phyloP scores from a whole-genome alignment of 2,329 filamentous ascomycete genomes.

The Zymoseptoria pseudotritici region DNA sequence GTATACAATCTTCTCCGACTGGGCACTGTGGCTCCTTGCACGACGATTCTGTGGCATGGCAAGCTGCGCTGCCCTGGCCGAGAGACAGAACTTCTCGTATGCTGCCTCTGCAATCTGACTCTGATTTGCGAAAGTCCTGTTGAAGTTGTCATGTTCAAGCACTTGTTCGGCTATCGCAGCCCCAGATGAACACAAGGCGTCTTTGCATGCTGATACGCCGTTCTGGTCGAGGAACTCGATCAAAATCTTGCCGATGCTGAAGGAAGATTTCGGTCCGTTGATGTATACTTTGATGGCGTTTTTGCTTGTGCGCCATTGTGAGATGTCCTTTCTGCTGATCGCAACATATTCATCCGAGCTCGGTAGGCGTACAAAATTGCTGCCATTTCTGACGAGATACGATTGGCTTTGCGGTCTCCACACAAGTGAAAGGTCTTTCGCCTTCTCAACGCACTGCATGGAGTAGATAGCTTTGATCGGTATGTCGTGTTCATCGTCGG shows the following conservation, averaged over 20 bases:
- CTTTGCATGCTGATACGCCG: not conserved
- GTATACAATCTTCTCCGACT: constrained; percentile 6
- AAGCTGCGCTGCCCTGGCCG: too few species aligned
- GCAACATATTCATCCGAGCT: not conserved
- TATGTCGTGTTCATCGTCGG: not conserved
- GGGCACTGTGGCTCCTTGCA: not conserved
- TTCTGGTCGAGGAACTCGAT: constrained; percentile 1
- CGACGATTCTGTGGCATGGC: too few species aligned
- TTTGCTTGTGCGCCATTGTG: not conserved
- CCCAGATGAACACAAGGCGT: too few species aligned
- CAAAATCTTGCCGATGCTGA: constrained; percentile 9
- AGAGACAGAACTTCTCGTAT: not conserved
- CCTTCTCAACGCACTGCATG: constrained; percentile 1
- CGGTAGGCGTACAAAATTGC: not conserved
- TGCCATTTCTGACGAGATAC: not conserved
- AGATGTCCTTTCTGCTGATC: constrained; percentile 2
- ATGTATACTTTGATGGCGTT: not conserved
- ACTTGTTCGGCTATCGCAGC: too few species aligned
- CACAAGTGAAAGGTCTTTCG: constrained; percentile 1
- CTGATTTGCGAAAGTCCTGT: too few species aligned
- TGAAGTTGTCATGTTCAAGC: too few species aligned
- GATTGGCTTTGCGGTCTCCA: not conserved
- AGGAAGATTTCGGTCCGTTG: constrained; percentile 1
- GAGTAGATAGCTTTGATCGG: constrained; percentile 4
- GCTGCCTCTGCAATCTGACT: not conserved